Base-by-base conservation (phyloP, 345 rosid genomes). In the Citrus inodora region DNA sequence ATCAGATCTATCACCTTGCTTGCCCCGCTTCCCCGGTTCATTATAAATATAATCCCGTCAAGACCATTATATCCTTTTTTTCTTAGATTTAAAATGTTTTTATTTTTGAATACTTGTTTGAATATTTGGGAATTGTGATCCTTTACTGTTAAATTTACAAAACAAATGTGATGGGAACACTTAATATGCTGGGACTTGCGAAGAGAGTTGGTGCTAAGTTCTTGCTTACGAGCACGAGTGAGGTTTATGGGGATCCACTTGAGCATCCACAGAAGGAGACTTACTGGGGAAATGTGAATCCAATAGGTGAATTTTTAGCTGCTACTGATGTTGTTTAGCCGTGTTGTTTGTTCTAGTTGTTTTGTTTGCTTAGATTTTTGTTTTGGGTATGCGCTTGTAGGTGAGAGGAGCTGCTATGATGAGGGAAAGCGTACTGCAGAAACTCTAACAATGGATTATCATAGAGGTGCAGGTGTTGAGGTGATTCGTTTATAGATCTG, bases 21-120 rank as follows among this genome's bases (percentile, higher is more conserved):
- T 96, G 99, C 78, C 99, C 99, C 1, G 99, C 98, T 2, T 96
- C 99, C 37, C 99, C 99, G 11, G 98, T 96, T 77, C 99, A 96
- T 81, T 96, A 96, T 80, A 96, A 96, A 85, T 92, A 84, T 59
- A 96, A 96, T 78, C 99, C 98, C 9, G 94, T 96, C 81, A 96
- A 96, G 93, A 96, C 99, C 62, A 96, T 96, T 84, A 96, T 91
- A 92, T 92, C 98, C 98, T 93, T 89, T 40, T 40, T 9, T 40
- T 38, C 17, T 16, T 24, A 42, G 9, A 22, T 78, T 32, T 37
- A 38, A 28, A 30, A 7, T 53, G 30, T 32, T 27, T 27, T 22
- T 60, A 30, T 75, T 67, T 46, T 35, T 80, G 67, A 56, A 40
- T 79, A 55, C 55, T 76, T 27, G 16, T 32, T 17, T 25, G 72